Evolutionary conservation across 139 green algal species (phyloP).

Genomic region (Microglena sp.): DNA sequence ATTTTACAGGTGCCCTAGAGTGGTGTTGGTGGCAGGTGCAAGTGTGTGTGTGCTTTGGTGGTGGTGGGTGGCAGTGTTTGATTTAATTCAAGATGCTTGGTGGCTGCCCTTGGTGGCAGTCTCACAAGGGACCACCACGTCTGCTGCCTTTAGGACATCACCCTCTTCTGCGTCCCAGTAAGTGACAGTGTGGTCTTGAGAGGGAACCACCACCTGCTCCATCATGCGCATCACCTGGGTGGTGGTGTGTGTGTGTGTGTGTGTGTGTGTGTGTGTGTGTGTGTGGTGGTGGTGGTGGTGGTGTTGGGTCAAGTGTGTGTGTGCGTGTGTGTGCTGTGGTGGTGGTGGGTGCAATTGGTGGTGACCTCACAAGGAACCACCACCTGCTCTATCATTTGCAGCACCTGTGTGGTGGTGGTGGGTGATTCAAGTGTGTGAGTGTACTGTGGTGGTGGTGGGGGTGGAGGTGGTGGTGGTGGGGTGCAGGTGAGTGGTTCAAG

Average conservation of each 20-base stretch:
- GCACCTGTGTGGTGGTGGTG: neutral
- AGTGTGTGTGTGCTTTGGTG: conserved; percentile 8
- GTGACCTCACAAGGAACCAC: neutral
- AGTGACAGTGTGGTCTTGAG: too few relatives aligned
- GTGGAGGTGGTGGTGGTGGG: neutral
- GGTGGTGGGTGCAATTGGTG: neutral
- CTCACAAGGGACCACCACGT: too few relatives aligned
- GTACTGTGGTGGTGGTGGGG: neutral
- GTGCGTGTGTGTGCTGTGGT: neutral
- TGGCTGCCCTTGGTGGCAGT: too few relatives aligned
- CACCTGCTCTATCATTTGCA: neutral
- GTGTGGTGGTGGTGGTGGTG: too few relatives aligned
- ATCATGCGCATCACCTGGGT: too few relatives aligned
- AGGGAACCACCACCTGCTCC: too few relatives aligned
- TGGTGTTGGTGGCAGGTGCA: neutral
- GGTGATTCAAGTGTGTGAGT: neutral
- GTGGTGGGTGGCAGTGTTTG: too few relatives aligned
- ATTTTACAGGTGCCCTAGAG: neutral
- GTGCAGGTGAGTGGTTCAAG: neutral
- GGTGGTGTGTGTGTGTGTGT: conserved; percentile 1
- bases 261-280: conserved; percentile 6
- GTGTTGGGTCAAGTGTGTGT: neutral
- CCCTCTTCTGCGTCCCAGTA: neutral
- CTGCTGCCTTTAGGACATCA: neutral
- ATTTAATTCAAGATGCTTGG: too few relatives aligned